Conservation (phyloP, 352 stramenopile genomes). For the Globisporangium splendens region DNA sequence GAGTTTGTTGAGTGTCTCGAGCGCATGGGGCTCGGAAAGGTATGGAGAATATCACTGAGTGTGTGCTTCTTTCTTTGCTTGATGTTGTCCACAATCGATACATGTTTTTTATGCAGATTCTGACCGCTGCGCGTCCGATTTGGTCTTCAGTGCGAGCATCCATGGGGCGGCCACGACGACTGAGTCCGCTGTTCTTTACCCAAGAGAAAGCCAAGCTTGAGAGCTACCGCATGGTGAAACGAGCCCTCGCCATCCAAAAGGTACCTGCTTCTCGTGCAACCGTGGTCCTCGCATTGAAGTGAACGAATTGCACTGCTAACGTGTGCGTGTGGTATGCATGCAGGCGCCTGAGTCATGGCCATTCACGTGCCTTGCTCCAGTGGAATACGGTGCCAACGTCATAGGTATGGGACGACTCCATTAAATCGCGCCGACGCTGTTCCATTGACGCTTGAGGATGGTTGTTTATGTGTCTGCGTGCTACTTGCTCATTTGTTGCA, state of each 20-base stretch:
- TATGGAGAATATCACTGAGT: slow-evolving; percentile 10
- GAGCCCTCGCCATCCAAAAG: slow-evolving; percentile 13
- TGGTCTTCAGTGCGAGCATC: slow-evolving; percentile 74
- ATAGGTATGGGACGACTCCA: slow-evolving; percentile 20
- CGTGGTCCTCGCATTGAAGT: slow-evolving; percentile 7
- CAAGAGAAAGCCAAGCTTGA: slow-evolving; percentile 71
- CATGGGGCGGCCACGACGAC: slow-evolving; percentile 66
- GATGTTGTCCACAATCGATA: background rate
- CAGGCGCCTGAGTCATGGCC: slow-evolving; percentile 13
- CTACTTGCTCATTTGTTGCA: slow-evolving; percentile 7
- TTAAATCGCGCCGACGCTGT: slow-evolving; percentile 2
- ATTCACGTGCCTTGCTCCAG: slow-evolving; percentile 8
- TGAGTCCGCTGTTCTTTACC: slow-evolving; percentile 61
- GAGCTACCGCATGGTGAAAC: slow-evolving; percentile 46
- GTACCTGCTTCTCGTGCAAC: slow-evolving; percentile 6
- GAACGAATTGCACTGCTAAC: background rate
- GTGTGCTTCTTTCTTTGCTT: background rate
- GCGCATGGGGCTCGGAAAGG: slow-evolving; percentile 60
- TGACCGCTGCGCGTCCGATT: slow-evolving; percentile 44
- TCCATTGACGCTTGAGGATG: slow-evolving; percentile 2
- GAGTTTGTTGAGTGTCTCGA: slow-evolving; percentile 74
- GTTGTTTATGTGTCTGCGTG: background rate
- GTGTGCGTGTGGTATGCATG: background rate
- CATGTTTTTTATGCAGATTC: slow-evolving; percentile 28
- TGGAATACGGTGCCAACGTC: slow-evolving; percentile 22